These are phyloP conservation scores for Polygonum maritimum DNA, from an alignment of 148 eudicot genomes.

Conservation along the genomic window DNA sequence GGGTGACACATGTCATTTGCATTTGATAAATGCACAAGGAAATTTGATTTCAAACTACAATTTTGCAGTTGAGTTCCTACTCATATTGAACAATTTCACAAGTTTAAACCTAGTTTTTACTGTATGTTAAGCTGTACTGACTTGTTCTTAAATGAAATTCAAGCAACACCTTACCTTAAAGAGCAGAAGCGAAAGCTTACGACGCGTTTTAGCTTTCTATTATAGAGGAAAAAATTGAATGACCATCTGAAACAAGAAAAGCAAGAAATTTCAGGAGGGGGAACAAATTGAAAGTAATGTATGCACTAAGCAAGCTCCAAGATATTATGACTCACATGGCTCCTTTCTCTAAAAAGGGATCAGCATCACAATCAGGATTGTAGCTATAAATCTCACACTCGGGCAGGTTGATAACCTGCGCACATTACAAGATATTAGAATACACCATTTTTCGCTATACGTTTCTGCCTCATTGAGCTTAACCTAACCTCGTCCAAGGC, in stretches of 20 bases:
- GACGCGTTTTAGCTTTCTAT: constrained; percentile 79
- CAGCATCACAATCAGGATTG: constrained; percentile 78
- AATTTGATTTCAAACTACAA: background rate
- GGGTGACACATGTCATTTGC: background rate
- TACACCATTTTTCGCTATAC: background rate
- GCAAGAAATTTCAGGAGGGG: background rate
- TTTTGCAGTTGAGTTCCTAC: background rate
- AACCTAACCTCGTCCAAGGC: constrained; percentile 83
- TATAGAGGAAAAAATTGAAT: constrained; percentile 89
- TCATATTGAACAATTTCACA: background rate
- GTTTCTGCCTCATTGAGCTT: background rate
- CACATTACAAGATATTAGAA: constrained; percentile 16
- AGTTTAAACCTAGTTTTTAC: background rate
- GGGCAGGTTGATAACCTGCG: constrained; percentile 72
- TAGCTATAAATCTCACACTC: constrained; percentile 95
- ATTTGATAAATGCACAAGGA: background rate
- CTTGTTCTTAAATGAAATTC: background rate
- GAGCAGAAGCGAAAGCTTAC: constrained; percentile 88
- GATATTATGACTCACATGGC: constrained; percentile 51
- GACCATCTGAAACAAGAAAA: constrained; percentile 63
- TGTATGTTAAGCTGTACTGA: background rate
- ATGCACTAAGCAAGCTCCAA: background rate
- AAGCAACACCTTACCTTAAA: constrained; percentile 41
- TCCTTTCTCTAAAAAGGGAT: constrained; percentile 78
- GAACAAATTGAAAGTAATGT: background rate